Evolutionary conservation across 257 asterid species (phyloP), one percentile per base, ranked within the genome.

Genomic region (Oldenlandia corymbosa): DNA sequence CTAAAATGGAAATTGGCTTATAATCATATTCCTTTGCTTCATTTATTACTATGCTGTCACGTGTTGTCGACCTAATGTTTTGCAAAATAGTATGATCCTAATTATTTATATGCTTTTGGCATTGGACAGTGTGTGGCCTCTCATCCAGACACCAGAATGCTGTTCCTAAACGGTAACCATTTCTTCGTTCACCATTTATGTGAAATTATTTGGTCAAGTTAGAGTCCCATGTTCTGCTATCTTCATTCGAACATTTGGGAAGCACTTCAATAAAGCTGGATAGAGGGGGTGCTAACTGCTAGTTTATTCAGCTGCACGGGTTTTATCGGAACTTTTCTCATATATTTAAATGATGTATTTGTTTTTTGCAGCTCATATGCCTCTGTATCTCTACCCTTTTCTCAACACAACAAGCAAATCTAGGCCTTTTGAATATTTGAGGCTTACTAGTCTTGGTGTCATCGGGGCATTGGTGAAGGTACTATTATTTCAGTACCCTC

Each of bases 381-480:
- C 99, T 30, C 73, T 89, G 64, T 89, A 89, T 73, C 56, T 92
- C 79, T 87, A 89, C 66, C 97, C 99, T 66, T 92, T 92, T 75
- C 94, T 92, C 36, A 92, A 92, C 69, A 89, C 97, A 27, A 87
- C 95, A 48, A 85, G 93, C 87, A 89, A 89, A 71, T 82, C 95
- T 55, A 82, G 94, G 81, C 97, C 99, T 54, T 85, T 92, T 68
- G 99, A 92, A 84, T 85, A 89, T 77, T 73, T 89, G 79, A 84
- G 97, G 87, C 93, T 92, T 73, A 87, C 99, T 13, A 92, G 97
- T 78, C 79, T 92, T 51, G 99, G 99, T 23, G 96, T 92, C 69
- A 85, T 92, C 61, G 99, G 97, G 78, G 97, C 99, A 70, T 66
- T 92, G 70, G 97, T 92, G 75, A 92, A 92, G 99, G 99, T 92